Percentiles rank a stretch among this genome's conserved stretches.
Conservation (phyloP, 768 basidiomycete genomes). For the Hebeloma cylindrosporum region DNA sequence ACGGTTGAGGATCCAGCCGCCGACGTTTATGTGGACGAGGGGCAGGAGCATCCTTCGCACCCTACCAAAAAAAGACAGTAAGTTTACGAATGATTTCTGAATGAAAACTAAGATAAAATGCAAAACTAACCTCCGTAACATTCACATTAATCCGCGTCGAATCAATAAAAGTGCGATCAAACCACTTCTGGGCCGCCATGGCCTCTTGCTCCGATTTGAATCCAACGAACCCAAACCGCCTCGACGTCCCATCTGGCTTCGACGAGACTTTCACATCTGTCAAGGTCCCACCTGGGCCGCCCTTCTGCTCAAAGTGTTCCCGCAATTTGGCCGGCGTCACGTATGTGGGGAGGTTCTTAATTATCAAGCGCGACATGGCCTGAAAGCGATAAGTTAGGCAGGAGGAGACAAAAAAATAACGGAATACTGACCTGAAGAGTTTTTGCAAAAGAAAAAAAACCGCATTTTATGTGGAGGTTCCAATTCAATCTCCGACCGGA, state of each 20-base stretch:
- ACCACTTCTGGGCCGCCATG: slow-evolving; percentile 73
- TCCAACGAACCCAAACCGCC: slow-evolving; percentile 92
- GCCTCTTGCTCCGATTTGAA: slow-evolving; percentile 84
- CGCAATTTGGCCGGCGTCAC: slow-evolving; percentile 63
- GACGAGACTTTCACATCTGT: slow-evolving; percentile 86
- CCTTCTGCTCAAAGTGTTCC: slow-evolving; percentile 64
- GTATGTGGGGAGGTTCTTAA: slow-evolving; percentile 78
- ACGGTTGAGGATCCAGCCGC: slow-evolving; percentile 40
- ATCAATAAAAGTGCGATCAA: slow-evolving; percentile 80
- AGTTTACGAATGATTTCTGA: too few species aligned
- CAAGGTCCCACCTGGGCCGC: slow-evolving; percentile 62
- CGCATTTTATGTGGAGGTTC: slow-evolving; percentile 7
- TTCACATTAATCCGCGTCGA: slow-evolving; percentile 75
- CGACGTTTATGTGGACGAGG: slow-evolving; percentile 72
- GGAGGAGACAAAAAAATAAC: slow-evolving; percentile 2
- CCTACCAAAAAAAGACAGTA: slow-evolving; percentile 38
- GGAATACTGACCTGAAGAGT: slow-evolving; percentile 24
- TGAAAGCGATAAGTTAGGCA: slow-evolving; percentile 1
- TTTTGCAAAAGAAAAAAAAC: slow-evolving; percentile 22
- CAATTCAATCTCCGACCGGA: slow-evolving; percentile 25
- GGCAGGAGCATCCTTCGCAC: slow-evolving; percentile 63
- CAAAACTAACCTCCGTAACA: slow-evolving; percentile 67
- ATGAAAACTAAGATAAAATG: slow-evolving; percentile 6
- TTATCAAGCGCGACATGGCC: slow-evolving; percentile 79
- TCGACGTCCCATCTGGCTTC: slow-evolving; percentile 74